Evolutionary conservation across 306 rosid species (phyloP), one percentile per base, ranked within the genome.

Genomic region (Prunus padus): DNA sequence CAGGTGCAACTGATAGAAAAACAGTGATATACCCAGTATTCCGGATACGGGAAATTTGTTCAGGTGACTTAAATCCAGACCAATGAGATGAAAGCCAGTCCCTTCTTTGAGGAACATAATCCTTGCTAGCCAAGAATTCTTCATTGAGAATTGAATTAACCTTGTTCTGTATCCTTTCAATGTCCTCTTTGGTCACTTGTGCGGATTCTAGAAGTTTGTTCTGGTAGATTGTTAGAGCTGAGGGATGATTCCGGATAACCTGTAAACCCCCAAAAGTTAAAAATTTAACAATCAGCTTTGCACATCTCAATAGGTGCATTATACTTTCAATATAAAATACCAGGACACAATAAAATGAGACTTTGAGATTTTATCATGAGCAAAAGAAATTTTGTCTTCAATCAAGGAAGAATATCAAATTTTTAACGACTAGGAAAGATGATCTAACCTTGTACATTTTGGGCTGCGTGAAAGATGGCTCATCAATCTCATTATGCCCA

Each of bases 71-170:
- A 83, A 89, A 92, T 46, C 99, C 99, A 57, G 88, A 52, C 98
- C 98, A 95, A 84, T 95, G 91, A 16, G 98, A 94, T 25, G 98
- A 86, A 78, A 95, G 97, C 97, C 99, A 95, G 86, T 95, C 99
- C 75, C 97, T 89, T 84, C 90, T 83, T 80, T 92, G 88, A 0
- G 96, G 97, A 77, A 90, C 80, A 76, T 95, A 92, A 28, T 95
- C 99, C 86, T 95, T 95, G 86, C 99, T 95, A 12, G 93, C 89
- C 81, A 82, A 57, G 82, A 95, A 90, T 77, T 95, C 99, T 83
- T 92, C 97, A 73, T 92, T 90, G 16, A 95, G 91, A 82, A 92
- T 95, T 67, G 85, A 59, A 74, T 68, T 84, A 73, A 95, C 92
- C 86, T 92, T 95, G 44, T 78, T 79, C 60, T 88, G 86, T 82